phyloP scores from a whole-genome alignment of 2,329 filamentous ascomycete species.

The Tolypocladium ophioglossoides region DNA sequence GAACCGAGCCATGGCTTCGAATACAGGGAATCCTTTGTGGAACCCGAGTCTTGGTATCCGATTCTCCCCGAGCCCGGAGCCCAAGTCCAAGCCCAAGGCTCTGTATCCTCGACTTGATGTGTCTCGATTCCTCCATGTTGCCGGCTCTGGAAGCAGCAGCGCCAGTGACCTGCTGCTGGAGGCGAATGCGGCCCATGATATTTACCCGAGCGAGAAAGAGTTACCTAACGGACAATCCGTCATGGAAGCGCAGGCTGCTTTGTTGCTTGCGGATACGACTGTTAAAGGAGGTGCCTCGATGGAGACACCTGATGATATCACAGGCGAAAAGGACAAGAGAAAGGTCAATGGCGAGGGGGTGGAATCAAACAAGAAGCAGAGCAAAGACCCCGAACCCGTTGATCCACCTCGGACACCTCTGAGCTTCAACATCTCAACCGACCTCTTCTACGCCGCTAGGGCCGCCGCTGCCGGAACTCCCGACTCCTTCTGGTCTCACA shows the following conservation, averaged over 20 bases:
- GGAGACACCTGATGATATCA: background rate
- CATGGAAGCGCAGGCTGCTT: background rate
- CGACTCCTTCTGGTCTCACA: slow-evolving; percentile 57
- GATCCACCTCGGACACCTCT: slow-evolving; percentile 16
- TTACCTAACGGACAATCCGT: background rate
- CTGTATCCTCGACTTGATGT: slow-evolving; percentile 16
- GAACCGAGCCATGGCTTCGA: slow-evolving; percentile 6
- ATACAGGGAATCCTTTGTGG: slow-evolving; percentile 14
- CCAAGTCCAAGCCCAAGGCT: background rate
- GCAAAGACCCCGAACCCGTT: background rate
- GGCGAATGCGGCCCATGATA: background rate
- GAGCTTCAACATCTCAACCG: slow-evolving; percentile 18
- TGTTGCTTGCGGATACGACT: background rate
- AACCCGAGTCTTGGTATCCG: slow-evolving; percentile 17
- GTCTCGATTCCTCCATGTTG: slow-evolving; percentile 14
- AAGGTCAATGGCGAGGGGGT: background rate
- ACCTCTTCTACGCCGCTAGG: slow-evolving; percentile 31
- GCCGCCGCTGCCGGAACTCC: slow-evolving; percentile 30
- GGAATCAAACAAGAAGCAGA: background rate
- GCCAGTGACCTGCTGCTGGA: background rate
- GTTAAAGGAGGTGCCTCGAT: no score
- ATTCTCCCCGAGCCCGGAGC: slow-evolving; percentile 13
- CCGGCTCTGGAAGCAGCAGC: background rate
- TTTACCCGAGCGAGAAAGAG: background rate
- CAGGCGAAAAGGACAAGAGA: no score